Evolutionary conservation across 75 land plant species (phyloP).

Genomic region (Pinus tabuliformis): DNA sequence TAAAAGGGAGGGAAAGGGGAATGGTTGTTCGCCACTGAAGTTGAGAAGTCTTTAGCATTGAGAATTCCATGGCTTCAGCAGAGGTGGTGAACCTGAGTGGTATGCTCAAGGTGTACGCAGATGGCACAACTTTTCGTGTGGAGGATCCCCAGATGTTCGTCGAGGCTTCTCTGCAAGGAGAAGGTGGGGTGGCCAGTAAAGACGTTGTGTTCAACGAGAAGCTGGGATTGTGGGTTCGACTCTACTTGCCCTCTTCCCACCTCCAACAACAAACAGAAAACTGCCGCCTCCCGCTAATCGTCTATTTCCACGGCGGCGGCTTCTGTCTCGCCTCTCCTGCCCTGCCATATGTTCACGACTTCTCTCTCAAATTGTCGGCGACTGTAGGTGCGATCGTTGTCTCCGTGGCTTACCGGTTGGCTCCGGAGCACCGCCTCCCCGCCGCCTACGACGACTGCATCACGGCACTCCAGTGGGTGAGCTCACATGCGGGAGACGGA

Average conservation of each 20-base stretch:
- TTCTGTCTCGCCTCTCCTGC: slow-evolving; percentile 20
- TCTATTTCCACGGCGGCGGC: slow-evolving; percentile 10
- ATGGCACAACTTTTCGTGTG: not conserved
- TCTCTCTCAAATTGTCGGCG: slow-evolving; percentile 19
- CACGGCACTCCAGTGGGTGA: too few relatives aligned
- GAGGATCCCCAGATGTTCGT: not conserved
- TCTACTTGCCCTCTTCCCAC: slow-evolving; percentile 22
- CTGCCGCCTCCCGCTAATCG: slow-evolving; percentile 23
- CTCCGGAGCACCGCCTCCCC: slow-evolving; percentile 29
- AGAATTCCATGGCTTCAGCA: too few relatives aligned
- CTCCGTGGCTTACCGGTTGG: slow-evolving; percentile 44
- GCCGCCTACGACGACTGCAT: too few relatives aligned
- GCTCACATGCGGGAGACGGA: too few relatives aligned
- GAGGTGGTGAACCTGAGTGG: not conserved
- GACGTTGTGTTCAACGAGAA: slow-evolving; percentile 20
- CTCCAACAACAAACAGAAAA: not conserved
- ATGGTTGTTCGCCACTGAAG: too few relatives aligned
- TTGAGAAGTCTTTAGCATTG: too few relatives aligned
- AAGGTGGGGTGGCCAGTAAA: slow-evolving; percentile 11
- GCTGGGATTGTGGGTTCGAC: slow-evolving; percentile 30
- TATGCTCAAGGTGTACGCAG: not conserved
- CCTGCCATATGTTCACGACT: not conserved
- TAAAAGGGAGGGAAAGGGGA: too few relatives aligned
- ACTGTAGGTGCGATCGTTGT: not conserved
- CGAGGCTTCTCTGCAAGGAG: not conserved